Evolutionary conservation across 352 stramenopile species (phyloP).

Genomic region (Pythium brachiatum): DNA sequence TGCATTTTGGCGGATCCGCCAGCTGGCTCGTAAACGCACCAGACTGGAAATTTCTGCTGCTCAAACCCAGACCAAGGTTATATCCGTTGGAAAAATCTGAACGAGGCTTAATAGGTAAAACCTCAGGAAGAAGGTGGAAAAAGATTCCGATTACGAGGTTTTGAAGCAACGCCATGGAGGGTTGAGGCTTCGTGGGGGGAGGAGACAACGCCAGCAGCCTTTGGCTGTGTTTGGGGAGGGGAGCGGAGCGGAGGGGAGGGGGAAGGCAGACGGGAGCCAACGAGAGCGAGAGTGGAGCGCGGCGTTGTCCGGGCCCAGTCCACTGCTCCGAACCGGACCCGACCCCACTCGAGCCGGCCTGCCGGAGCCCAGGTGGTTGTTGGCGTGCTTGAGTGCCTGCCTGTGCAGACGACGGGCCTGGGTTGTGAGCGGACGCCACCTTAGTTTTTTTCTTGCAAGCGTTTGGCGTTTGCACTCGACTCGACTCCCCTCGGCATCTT

Average conservation of each 20-base stretch:
- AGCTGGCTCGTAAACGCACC: slow-evolving; percentile 18
- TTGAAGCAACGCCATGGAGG: slow-evolving; percentile 8
- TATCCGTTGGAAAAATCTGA: slow-evolving; percentile 3
- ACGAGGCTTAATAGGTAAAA: slow-evolving; percentile 3
- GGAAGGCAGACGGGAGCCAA: slow-evolving; percentile 2
- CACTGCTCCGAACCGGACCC: background rate
- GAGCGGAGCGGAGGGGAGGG: slow-evolving; percentile 5
- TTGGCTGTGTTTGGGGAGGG: too few species aligned
- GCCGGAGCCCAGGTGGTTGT: background rate
- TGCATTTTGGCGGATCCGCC: slow-evolving; percentile 19
- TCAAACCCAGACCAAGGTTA: slow-evolving; percentile 21
- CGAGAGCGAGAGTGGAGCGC: slow-evolving; percentile 3
- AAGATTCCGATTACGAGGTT: slow-evolving; percentile 19
- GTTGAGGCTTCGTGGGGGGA: slow-evolving; percentile 1
- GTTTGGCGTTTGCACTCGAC: slow-evolving; percentile 15
- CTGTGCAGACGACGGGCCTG: slow-evolving; percentile 20
- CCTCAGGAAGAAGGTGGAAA: slow-evolving; percentile 19
- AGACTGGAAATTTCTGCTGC: slow-evolving; percentile 22
- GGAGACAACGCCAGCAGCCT: background rate
- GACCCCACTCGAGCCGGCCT: background rate
- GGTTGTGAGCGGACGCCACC: slow-evolving; percentile 1
- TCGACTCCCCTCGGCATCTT: background rate
- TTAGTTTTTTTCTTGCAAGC: slow-evolving; percentile 33
- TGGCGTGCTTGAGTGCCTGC: slow-evolving; percentile 11
- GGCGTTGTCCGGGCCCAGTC: background rate